These are phyloP conservation scores for Crithidia acanthocephali DNA, from an alignment of 208 protist genomes.

Conservation along the genomic window DNA sequence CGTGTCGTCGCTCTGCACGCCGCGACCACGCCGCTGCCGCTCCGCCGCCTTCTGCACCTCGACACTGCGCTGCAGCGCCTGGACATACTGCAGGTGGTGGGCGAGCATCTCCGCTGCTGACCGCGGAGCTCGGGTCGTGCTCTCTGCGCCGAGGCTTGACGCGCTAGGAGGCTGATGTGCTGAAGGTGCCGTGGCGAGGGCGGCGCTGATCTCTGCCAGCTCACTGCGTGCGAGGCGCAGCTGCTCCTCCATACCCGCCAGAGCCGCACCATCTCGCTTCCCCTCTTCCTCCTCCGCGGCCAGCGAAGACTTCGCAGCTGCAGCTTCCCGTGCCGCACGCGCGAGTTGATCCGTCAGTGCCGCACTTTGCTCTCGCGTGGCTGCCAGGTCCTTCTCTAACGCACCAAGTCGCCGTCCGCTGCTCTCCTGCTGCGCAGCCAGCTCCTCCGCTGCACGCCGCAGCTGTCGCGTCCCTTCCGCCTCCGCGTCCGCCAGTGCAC, in stretches of 20 bases:
- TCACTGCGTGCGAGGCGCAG: neutral
- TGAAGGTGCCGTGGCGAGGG: neutral
- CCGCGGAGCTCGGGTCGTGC: neutral
- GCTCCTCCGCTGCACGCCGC: slow-evolving; percentile 6
- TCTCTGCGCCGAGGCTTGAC: neutral
- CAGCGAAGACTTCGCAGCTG: neutral
- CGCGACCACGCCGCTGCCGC: slow-evolving; percentile 4
- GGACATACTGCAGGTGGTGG: neutral
- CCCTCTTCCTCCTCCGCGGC: neutral
- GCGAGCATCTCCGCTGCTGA: slow-evolving; percentile 15
- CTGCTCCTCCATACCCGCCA: slow-evolving; percentile 3
- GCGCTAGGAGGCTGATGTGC: neutral
- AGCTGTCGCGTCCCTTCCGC: slow-evolving; percentile 1
- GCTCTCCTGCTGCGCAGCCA: neutral
- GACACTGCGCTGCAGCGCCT: slow-evolving; percentile 7
- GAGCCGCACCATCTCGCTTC: neutral
- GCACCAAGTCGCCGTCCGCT: neutral
- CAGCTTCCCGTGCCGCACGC: neutral
- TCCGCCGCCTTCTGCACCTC: neutral
- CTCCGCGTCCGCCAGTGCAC: slow-evolving; percentile 15
- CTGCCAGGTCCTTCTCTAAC: slow-evolving; percentile 10
- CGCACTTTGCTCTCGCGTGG: neutral
- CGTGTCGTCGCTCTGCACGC: slow-evolving; percentile 21
- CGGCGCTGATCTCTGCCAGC: slow-evolving; percentile 5
- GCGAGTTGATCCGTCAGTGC: slow-evolving; percentile 5